Percentiles rank a stretch among this genome's conserved stretches.
phyloP scores from a whole-genome alignment of 1,284 basidiomycete genomes.

The Xanthoconium separans region DNA sequence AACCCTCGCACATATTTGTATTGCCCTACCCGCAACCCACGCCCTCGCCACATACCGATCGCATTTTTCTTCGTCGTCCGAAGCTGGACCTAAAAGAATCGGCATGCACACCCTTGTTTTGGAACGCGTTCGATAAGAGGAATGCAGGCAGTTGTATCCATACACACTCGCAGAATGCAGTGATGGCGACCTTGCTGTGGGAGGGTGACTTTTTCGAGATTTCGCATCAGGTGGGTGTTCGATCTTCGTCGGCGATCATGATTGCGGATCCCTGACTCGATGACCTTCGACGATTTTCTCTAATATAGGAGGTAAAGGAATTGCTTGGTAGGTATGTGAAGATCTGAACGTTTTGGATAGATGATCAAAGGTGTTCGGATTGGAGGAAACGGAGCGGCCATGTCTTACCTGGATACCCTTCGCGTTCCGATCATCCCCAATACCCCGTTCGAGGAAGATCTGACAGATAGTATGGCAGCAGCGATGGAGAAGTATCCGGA shows the following conservation, averaged over 20 bases:
- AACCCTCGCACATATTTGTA: constrained; percentile 79
- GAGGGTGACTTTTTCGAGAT: constrained; percentile 66
- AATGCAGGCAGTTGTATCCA: constrained; percentile 83
- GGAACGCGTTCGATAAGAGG: constrained; percentile 82
- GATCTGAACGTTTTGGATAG: constrained; percentile 33
- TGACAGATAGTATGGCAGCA: constrained; percentile 81
- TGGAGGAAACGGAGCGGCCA: constrained; percentile 65
- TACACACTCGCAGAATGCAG: constrained; percentile 84
- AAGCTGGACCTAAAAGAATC: constrained; percentile 70
- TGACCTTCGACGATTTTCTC: not conserved
- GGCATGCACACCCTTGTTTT: constrained; percentile 87
- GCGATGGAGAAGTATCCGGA: constrained; percentile 80
- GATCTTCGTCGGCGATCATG: not conserved
- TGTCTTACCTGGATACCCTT: constrained; percentile 84
- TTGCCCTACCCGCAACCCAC: constrained; percentile 71
- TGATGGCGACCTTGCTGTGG: constrained; percentile 82
- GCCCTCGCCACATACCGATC: constrained; percentile 61
- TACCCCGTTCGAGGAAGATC: constrained; percentile 83
- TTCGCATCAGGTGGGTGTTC: constrained; percentile 64
- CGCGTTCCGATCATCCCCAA: constrained; percentile 86
- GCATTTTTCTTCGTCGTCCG: constrained; percentile 75
- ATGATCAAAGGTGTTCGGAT: constrained; percentile 90
- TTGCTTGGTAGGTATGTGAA: not conserved
- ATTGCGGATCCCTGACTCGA: constrained; percentile 1
- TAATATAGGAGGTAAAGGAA: constrained; percentile 38